These are phyloP conservation scores for Phytophthora europaea DNA, from an alignment of 352 stramenopile species.

Conservation along the genomic window DNA sequence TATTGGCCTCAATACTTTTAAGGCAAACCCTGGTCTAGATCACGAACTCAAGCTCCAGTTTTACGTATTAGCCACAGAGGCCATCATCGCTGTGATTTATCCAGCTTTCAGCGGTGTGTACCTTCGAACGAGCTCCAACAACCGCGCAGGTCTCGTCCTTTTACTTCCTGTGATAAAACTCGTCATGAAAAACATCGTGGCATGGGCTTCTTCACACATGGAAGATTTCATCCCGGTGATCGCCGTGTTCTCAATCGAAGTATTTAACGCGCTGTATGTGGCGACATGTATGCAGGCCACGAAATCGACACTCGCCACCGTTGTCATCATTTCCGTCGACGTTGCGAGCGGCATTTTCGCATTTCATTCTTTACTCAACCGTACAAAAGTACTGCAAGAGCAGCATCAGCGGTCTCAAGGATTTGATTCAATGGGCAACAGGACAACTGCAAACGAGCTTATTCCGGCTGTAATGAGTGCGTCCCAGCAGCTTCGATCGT, in stretches of 20 bases:
- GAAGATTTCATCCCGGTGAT: slow-evolving; percentile 37
- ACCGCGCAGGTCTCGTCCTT: slow-evolving; percentile 13
- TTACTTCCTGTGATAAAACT: slow-evolving; percentile 24
- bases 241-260: slow-evolving; percentile 40
- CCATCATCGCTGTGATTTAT: slow-evolving; percentile 27
- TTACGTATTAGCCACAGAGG: slow-evolving; percentile 24
- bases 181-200: slow-evolving; percentile 34
- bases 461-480: slow-evolving; percentile 1
- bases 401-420: not conserved
- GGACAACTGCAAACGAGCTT: not conserved
- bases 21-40: not conserved
- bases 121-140: not conserved
- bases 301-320: slow-evolving; percentile 26
- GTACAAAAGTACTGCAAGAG: slow-evolving; percentile 1
- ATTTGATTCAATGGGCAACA: not conserved
- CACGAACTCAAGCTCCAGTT: slow-evolving; percentile 21
- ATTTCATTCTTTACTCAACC: slow-evolving; percentile 1
- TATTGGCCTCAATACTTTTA: slow-evolving; percentile 22
- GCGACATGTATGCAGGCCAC: slow-evolving; percentile 37
- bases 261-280: slow-evolving; percentile 44
- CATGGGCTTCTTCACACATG: slow-evolving; percentile 17
- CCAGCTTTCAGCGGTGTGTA: slow-evolving; percentile 22
- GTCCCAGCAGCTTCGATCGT: slow-evolving; percentile 2
- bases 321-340: slow-evolving; percentile 29
- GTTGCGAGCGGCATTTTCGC: slow-evolving; percentile 10